Percentiles rank a stretch among this genome's conserved stretches.
phyloP scores from a whole-genome alignment of 139 green algal species.

The Chlorella sp. region DNA sequence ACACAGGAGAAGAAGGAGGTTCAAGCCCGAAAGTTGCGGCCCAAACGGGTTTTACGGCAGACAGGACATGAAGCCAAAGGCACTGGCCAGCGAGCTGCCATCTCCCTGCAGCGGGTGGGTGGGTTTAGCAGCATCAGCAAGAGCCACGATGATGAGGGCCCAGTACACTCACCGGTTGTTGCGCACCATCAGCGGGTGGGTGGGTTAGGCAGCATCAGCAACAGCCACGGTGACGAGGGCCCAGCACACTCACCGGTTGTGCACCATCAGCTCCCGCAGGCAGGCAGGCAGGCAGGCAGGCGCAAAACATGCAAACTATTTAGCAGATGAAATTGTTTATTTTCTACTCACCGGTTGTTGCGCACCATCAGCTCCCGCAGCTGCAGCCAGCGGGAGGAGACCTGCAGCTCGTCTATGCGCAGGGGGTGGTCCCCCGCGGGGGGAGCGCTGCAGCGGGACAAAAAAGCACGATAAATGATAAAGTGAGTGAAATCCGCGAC shows the following conservation, averaged over 20 bases:
- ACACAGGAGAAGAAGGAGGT: background rate
- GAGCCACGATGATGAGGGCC: conserved; percentile 54
- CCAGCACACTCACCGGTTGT: too few relatives aligned
- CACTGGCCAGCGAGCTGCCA: too few relatives aligned
- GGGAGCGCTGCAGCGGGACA: background rate
- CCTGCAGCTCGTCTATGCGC: conserved; percentile 38
- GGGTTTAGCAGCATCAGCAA: too few relatives aligned
- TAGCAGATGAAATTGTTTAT: too few relatives aligned
- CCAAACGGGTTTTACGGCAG: background rate
- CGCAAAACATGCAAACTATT: too few relatives aligned
- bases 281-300: too few relatives aligned
- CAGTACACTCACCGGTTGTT: too few relatives aligned
- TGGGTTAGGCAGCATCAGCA: too few relatives aligned
- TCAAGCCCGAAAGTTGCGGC: background rate
- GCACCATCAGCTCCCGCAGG: too few relatives aligned
- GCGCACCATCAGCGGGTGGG: conserved; percentile 43
- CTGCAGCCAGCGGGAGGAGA: conserved; percentile 21
- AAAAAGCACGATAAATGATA: background rate
- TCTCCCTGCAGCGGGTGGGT: background rate
- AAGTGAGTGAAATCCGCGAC: too few relatives aligned
- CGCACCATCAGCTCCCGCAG: background rate
- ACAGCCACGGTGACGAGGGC: too few relatives aligned
- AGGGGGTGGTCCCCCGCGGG: background rate
- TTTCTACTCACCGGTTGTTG: background rate
- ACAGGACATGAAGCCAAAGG: too few relatives aligned